A percentile compares a stretch with the other conserved stretches of the same genome.
phyloP scores from a whole-genome alignment of 768 basidiomycete genomes.

The Suillus tomentosus region DNA sequence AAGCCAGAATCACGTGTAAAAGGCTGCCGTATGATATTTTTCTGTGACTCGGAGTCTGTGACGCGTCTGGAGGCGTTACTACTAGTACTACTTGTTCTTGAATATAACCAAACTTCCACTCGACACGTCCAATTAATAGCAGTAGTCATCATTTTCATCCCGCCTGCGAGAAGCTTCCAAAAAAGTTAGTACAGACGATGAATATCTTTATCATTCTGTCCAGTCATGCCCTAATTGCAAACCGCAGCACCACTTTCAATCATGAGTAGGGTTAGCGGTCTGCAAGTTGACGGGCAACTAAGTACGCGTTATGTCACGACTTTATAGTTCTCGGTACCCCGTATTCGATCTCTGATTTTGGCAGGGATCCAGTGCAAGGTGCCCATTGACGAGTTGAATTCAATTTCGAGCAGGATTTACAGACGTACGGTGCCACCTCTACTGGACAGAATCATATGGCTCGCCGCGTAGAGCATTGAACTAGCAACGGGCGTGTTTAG shows the following conservation, averaged over 20 bases:
- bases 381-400: neutral
- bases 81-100: no score
- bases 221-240: neutral
- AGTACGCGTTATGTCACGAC: neutral
- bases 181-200: neutral
- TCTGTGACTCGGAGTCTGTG: no score
- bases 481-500: neutral
- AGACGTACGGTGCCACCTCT: neutral
- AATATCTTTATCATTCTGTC: neutral
- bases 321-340: neutral
- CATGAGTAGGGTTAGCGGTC: neutral
- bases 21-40: no score
- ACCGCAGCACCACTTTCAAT: neutral
- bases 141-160: neutral
- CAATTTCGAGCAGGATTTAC: neutral
- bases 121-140: neutral
- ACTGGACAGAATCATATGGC: no score
- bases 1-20: slow-evolving; percentile 13
- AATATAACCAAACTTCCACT: neutral
- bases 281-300: neutral
- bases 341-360: neutral
- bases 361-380: neutral
- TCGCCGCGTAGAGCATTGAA: neutral
- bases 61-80: no score
- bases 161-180: neutral